Percentiles rank a stretch among this genome's conserved stretches.
Evolutionary conservation across 1,284 basidiomycete genomes (phyloP).

Genomic region (Trichosporon faecale): DNA sequence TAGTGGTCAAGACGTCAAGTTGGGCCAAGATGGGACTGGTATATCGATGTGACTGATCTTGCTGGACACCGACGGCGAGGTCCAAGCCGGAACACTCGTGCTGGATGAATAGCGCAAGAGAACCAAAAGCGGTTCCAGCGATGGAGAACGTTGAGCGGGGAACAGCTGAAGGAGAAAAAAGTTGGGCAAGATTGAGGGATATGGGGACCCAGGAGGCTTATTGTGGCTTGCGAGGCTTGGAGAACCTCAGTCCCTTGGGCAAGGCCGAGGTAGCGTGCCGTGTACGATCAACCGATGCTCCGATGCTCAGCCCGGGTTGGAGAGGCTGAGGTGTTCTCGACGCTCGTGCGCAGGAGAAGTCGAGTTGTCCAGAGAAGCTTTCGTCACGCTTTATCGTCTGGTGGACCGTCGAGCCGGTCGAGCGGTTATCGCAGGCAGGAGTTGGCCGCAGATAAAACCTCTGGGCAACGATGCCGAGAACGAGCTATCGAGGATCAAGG

Average conservation of each 20-base stretch:
- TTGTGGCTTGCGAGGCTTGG: conserved; percentile 9
- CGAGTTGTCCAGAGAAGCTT: background rate
- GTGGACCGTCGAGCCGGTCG: background rate
- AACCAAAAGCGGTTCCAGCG: background rate
- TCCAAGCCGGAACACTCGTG: background rate
- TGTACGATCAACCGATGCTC: background rate
- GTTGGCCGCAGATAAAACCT: background rate
- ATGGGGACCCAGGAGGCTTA: background rate
- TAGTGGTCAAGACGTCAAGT: background rate
- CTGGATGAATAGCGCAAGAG: background rate
- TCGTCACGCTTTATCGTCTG: background rate
- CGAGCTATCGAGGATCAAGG: conserved; percentile 2
- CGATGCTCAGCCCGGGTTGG: background rate
- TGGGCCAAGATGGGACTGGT: background rate
- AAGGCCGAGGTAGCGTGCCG: background rate
- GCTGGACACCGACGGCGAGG: background rate
- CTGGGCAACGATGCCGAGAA: background rate
- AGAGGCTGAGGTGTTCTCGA: background rate
- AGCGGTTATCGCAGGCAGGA: background rate
- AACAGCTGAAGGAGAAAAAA: background rate
- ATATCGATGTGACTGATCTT: background rate
- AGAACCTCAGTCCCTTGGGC: background rate
- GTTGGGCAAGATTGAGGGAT: background rate
- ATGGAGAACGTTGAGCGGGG: background rate
- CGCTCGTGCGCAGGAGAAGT: background rate